Evolutionary conservation across 2,329 filamentous ascomycete genomes (phyloP).

Genomic region (Lomentospora prolificans): DNA sequence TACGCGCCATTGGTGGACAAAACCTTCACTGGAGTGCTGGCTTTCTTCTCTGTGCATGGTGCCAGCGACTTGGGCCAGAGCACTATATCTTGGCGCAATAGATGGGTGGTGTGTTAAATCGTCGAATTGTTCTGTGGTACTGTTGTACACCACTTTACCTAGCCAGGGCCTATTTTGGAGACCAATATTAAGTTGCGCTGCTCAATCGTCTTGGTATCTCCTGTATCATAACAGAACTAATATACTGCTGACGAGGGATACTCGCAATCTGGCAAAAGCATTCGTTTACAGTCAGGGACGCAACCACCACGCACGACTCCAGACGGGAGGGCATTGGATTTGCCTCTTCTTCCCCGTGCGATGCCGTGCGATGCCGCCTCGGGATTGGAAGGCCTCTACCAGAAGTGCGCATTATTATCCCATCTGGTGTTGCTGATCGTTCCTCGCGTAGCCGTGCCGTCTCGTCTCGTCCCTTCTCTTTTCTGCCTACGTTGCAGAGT

Average conservation of each 20-base stretch:
- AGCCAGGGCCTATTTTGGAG: background rate
- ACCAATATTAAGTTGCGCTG: background rate
- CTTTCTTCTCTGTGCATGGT: too few species aligned
- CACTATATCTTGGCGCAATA: too few species aligned
- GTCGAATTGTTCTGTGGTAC: too few species aligned
- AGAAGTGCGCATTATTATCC: too few species aligned
- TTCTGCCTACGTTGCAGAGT: slow-evolving; percentile 4
- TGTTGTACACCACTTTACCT: background rate
- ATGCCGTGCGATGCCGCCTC: background rate
- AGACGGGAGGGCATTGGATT: background rate
- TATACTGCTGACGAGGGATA: background rate
- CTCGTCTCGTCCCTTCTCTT: background rate
- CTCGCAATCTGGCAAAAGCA: background rate
- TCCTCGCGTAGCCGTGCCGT: background rate
- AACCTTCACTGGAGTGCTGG: too few species aligned
- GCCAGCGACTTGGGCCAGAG: too few species aligned
- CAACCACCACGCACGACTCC: background rate
- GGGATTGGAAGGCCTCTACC: background rate
- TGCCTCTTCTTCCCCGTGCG: background rate
- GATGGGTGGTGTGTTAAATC: too few species aligned
- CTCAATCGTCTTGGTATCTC: background rate
- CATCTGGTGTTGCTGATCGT: background rate
- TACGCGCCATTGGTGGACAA: too few species aligned
- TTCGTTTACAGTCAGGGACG: background rate
- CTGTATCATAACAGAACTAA: background rate